Base-by-base conservation (phyloP, 495 filamentous ascomycete genomes). In the Chaetomium cochliodes region DNA sequence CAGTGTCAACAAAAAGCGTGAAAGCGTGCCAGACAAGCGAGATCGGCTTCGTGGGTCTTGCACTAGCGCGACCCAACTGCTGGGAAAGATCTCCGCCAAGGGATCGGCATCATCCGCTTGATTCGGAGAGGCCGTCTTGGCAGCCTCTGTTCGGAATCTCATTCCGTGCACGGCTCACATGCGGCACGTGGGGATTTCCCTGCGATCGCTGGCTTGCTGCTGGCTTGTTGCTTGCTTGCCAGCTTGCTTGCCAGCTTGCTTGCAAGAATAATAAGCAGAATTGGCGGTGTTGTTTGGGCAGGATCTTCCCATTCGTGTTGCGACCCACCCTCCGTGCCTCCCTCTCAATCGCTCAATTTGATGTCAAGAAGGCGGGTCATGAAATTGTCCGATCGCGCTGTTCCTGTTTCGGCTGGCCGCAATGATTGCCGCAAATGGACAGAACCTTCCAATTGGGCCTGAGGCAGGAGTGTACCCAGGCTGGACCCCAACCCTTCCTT, bases 81-180 rank as follows among this genome's bases (percentile, higher is more conserved):
- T 55, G 60, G 60, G 47, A 30, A n/a, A 63, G 60, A 63, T 63
- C 60, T 20, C n/a, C 46, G 60, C 51, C 51, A 55, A 63, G 60
- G 23, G 60, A 63, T 63, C 51, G 51, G 23, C 58, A 26, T 15
- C 42, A 16, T 22, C 30, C 26, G 49, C 58, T 53, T 3, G 6
- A 18, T 41, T 64, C 70, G 67, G 70, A 39, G 67, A 64, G 67
- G 56, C 67, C 70, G 70, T 41, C 70, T 68, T 72, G 70, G 70
- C 70, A 22, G 42, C 20, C 51, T 23, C 51, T 33, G n/a, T 30
- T 22, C 30, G 42, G 49, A 52, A 37, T 5, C 39, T 11, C 49
- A 20, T 18, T 8, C 41, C 20, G 60, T 60, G 59, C 60, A 62
- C 60, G 54, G 37, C 46, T 54, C 54, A 62, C 28, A 58, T 56